Evolutionary conservation across 306 rosid genomes (phyloP), one percentile per base, ranked within the genome.

Genomic region (Quercus bicolor): DNA sequence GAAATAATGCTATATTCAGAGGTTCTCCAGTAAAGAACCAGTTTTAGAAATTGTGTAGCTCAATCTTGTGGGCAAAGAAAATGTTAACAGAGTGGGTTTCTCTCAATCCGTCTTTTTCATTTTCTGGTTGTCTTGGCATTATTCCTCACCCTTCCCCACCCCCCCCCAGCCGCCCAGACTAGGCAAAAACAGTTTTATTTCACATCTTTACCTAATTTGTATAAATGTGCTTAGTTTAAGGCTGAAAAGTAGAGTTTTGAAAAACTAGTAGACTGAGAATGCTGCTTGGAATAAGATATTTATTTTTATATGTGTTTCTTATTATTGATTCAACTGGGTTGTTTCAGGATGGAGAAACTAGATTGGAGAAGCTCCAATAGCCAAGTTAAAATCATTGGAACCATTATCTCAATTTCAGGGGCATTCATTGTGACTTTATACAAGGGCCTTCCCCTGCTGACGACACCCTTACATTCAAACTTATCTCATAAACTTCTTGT

Each of bases 341-440:
- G 76, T 77, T 82, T 81, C 85, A 94, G 95, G 84, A 88, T 94
- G 95, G 98, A 94, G 79, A 79, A 60, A 56, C 75, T 94, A 57
- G 80, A 84, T 72, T 79, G 88, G 91, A 86, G 78, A 88, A 89
- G 86, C 79, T 85, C 75, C 57, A 84, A 87, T 68, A 86, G 89
- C 79, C 61, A 85, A 56, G 97, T 88, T 34, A 94, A 91, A 84
- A 77, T 79, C 24, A 48, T 94, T 56, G 95, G 98, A 83, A 88
- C 97, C 1, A 29, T 86, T 23, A 88, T 91, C 68, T 92, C 97
- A 1, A 87, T 94, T 77, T 60, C 82, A 0, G 98, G 98, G 79
- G 97, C 95, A 72, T 88, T 92, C 74, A 37, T 91, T 70, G 97
- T 84, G 59, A 93, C 97, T 74, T 85, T 91, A 29, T 94, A 92